Percentiles rank a stretch among this genome's conserved stretches.
These are phyloP conservation scores for Anthoceros angustus DNA, from an alignment of 225 moss, liverwort and hornwort species.

Conservation along the genomic window DNA sequence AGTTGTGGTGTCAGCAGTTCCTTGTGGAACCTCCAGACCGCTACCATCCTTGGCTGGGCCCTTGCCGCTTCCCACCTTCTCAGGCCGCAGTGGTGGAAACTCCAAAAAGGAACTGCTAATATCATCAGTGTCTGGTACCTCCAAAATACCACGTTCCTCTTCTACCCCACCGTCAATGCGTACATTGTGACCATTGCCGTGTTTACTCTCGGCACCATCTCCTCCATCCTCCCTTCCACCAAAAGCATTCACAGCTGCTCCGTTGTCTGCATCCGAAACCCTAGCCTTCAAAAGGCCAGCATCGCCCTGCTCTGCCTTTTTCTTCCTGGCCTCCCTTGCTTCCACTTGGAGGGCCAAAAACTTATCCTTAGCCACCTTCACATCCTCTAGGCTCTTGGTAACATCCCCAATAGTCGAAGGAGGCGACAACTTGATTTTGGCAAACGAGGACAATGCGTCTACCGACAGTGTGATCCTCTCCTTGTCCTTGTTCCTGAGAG, in stretches of 20 bases:
- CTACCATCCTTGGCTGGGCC: no score
- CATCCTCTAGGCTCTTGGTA: conserved; percentile 54
- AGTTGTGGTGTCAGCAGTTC: no score
- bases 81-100: no score
- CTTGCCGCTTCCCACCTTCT: no score
- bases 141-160: no score
- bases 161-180: no score
- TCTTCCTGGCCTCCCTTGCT: conserved; percentile 45
- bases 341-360: conserved; percentile 52
- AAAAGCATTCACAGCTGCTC: not conserved
- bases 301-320: not conserved
- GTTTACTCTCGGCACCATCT: not conserved
- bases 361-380: conserved; percentile 50
- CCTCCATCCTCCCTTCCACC: not conserved
- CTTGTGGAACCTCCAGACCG: no score
- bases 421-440: conserved; percentile 60
- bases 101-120: no score
- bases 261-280: not conserved
- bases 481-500: conserved; percentile 53
- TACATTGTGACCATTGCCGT: not conserved
- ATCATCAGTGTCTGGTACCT: no score
- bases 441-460: conserved; percentile 58
- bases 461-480: conserved; percentile 62
- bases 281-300: not conserved
- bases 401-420: conserved; percentile 66